Evolutionary conservation across 163 green algal species (phyloP), one percentile per base, ranked within the genome.

Genomic region (Chloroidium sp.): DNA sequence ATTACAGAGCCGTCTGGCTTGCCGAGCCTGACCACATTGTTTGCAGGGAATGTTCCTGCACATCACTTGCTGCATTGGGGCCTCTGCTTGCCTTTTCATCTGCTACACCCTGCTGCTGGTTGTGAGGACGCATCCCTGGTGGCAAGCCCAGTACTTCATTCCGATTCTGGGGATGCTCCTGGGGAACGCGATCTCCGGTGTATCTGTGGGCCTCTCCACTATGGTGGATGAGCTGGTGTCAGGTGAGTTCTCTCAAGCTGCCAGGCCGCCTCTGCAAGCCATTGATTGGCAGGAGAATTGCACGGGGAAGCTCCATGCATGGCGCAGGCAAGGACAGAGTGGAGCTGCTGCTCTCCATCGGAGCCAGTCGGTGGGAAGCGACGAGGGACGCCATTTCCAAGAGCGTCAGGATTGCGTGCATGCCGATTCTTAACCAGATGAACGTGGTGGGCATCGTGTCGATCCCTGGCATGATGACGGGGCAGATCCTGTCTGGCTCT

Each of bases 401-500:
- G 4, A 84, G 84, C 12, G 79, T 89, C 58, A 78, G 83, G 61
- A 76, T 92, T 76, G 91, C 92, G 13, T 85, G 95, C 80, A 94
- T 89, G 4, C 93, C 93, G 14, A 88, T 96, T 59, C 82, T 97
- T 62, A 97, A 97, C 86, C 89, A 93, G 82, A 93, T 95, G 90
- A 93, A 88, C 76, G 92, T 96, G 4, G 88, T 96, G 77, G 93
- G 93, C 1, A 84, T 97, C 14, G 93, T 97, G 3, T 88, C 80
- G 57, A 94, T 94, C 68, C 91, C 91, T 64, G 90, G 90, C 58
- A 95, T 97, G 93, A 97, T 97, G 93, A 97, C 93, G 1, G 93
- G 93, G 6, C 93, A 97, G 78, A 97, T 97, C 67, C 81, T 97
- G 82, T 90, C 87, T 0, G 93, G 93, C 1, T 87, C 84, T 0